phyloP scores from a whole-genome alignment of 2,329 filamentous ascomycete genomes.

The Madurella fahalii region DNA sequence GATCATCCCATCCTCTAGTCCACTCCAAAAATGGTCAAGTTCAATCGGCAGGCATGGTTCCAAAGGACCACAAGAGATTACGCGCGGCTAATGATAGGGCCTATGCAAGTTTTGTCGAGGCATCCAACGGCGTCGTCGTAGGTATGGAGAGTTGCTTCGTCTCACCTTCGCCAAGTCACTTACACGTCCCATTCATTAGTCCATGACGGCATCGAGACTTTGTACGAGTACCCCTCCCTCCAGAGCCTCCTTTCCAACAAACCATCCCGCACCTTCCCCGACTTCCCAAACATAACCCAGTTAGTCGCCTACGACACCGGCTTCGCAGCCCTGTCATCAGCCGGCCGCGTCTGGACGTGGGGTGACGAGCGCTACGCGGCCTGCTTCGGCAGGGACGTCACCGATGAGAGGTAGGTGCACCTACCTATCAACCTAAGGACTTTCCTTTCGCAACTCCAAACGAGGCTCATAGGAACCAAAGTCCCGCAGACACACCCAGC shows the following conservation, averaged over 20 bases:
- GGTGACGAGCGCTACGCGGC: constrained; percentile 57
- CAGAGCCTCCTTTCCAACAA: constrained; percentile 6
- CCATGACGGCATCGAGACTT: constrained; percentile 21
- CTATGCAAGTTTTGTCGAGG: constrained; percentile 23
- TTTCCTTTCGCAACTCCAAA: too few relatives aligned
- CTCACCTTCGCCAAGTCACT: constrained; percentile 1
- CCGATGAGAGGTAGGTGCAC: constrained; percentile 33
- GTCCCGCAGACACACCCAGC: constrained; percentile 44
- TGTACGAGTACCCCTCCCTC: constrained; percentile 29
- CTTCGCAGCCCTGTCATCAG: constrained; percentile 43
- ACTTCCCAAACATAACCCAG: constrained; percentile 33
- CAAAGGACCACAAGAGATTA: constrained; percentile 13
- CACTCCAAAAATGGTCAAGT: constrained; percentile 6
- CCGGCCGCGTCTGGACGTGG: constrained; percentile 47
- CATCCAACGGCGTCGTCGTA: constrained; percentile 30
- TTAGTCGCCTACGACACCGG: constrained; percentile 47
- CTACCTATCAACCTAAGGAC: not conserved
- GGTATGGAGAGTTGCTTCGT: constrained; percentile 24
- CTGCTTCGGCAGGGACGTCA: constrained; percentile 51
- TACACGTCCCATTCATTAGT: constrained; percentile 20
- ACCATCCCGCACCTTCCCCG: constrained; percentile 22
- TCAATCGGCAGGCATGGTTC: constrained; percentile 19
- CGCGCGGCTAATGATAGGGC: not conserved
- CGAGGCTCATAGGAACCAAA: constrained; percentile 19
- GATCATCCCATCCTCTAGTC: constrained; percentile 13